Conservation (phyloP, 306 rosid genomes). For the Gynostemma pentaphyllum region DNA sequence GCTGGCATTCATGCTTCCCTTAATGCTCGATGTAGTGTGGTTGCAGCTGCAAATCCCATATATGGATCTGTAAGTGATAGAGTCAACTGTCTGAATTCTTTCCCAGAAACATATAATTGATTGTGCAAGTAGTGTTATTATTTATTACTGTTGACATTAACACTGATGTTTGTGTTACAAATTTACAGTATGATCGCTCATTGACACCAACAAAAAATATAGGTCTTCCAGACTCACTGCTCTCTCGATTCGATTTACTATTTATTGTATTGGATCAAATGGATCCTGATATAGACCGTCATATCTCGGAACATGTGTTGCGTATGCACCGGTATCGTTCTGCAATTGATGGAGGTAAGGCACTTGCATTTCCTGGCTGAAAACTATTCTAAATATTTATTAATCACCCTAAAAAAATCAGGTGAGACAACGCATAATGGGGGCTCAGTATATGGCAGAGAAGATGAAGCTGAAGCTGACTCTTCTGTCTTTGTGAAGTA, state of each 20-base stretch:
- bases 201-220: slow-evolving; percentile 98
- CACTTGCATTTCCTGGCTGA: slow-evolving; percentile 17
- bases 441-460: slow-evolving; percentile 66
- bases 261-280: slow-evolving; percentile 96
- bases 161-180: slow-evolving; percentile 8
- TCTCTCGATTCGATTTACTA: slow-evolving; percentile 91
- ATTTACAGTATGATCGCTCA: slow-evolving; percentile 83
- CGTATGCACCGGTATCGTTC: slow-evolving; percentile 95
- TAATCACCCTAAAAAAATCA: slow-evolving; percentile 20
- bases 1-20: slow-evolving; percentile 99
- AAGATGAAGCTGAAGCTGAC: slow-evolving; percentile 72
- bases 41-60: slow-evolving; percentile 99
- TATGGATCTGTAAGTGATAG: slow-evolving; percentile 81
- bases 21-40: slow-evolving; percentile 96
- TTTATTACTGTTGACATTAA: background rate
- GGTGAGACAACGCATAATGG: slow-evolving; percentile 62
- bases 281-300: slow-evolving; percentile 97
- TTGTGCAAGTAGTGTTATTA: background rate
- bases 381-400: slow-evolving; percentile 5
- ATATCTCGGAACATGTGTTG: slow-evolving; percentile 83
- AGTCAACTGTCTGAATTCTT: background rate
- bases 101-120: background rate
- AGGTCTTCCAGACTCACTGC: slow-evolving; percentile 95
- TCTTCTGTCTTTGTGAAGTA: slow-evolving; percentile 76
- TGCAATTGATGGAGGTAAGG: slow-evolving; percentile 67